Percentiles rank a stretch among this genome's conserved stretches.
These are phyloP conservation scores for Apiospora pterosperma DNA, from an alignment of 2,329 filamentous ascomycete species.

Conservation along the genomic window DNA sequence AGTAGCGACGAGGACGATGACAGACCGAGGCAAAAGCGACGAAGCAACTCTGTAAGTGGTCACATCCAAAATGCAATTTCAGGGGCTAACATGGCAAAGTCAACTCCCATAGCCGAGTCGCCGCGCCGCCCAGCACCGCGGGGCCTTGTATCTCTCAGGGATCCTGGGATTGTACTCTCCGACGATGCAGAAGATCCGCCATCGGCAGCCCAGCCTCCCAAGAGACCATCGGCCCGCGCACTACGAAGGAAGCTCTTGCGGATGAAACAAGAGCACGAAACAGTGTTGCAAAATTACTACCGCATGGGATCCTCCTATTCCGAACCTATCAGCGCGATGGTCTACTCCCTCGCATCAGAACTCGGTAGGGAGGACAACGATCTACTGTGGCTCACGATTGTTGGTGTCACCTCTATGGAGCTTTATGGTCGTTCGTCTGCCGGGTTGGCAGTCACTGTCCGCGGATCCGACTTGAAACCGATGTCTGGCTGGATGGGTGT, in stretches of 20 bases:
- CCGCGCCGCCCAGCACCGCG: constrained; percentile 58
- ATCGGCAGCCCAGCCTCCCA: constrained; percentile 55
- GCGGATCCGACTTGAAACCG: constrained; percentile 51
- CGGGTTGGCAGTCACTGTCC: constrained; percentile 63
- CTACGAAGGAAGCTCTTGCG: constrained; percentile 71
- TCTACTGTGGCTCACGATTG: constrained; percentile 88
- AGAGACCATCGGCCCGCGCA: constrained; percentile 65
- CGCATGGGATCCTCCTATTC: constrained; percentile 84
- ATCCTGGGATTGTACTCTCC: constrained; percentile 42
- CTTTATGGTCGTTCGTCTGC: constrained; percentile 84
- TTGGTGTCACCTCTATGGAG: constrained; percentile 92
- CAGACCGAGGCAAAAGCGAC: constrained; percentile 72
- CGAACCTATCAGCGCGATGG: constrained; percentile 89
- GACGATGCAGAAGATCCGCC: constrained; percentile 51
- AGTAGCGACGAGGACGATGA: constrained; percentile 71
- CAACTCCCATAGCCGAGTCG: constrained; percentile 62
- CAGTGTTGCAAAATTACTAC: constrained; percentile 78
- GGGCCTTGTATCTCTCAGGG: constrained; percentile 55
- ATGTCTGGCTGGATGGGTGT: constrained; percentile 76
- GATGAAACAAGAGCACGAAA: constrained; percentile 74
- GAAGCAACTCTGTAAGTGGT: constrained; percentile 77
- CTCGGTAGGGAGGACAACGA: constrained; percentile 96
- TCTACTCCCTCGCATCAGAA: constrained; percentile 93
- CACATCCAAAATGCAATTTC: not conserved
- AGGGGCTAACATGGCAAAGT: constrained; percentile 37